Evolutionary conservation across 352 stramenopile species (phyloP).

Genomic region (Peronosclerospora sorghi): DNA sequence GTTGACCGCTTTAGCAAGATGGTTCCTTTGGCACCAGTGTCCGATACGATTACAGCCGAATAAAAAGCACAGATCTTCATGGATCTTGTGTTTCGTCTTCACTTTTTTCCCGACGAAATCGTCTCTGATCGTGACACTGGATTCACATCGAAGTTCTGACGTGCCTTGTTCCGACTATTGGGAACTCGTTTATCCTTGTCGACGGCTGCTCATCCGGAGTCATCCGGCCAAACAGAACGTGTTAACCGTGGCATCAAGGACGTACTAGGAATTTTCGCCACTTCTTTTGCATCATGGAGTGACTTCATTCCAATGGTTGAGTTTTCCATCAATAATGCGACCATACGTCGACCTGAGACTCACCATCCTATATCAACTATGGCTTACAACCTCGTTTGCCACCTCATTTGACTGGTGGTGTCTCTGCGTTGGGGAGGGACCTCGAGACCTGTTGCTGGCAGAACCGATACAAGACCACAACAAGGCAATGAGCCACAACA

Average conservation of each 20-base stretch:
- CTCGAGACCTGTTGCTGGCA: no score
- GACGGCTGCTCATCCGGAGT: background rate
- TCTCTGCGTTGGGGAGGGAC: no score
- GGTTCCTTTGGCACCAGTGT: no score
- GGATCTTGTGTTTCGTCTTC: slow-evolving; percentile 7
- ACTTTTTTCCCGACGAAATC: slow-evolving; percentile 6
- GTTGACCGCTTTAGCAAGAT: no score
- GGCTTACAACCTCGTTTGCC: no score
- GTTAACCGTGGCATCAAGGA: background rate
- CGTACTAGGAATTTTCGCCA: background rate
- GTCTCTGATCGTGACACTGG: slow-evolving; percentile 2
- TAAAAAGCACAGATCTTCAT: slow-evolving; percentile 15
- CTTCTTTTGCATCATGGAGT: background rate
- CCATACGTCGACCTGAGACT: no score
- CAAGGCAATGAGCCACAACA: no score
- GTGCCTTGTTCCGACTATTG: background rate
- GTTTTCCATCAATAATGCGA: no score
- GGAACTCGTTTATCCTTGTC: background rate
- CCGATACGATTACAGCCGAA: slow-evolving; percentile 14
- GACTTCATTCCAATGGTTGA: no score
- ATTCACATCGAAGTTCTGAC: slow-evolving; percentile 1
- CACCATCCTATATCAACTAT: no score
- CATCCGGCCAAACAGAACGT: background rate
- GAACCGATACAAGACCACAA: no score
- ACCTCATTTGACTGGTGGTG: no score